phyloP scores from a whole-genome alignment of 805 yeast genomes.

The Suhomyces canberraensis region DNA sequence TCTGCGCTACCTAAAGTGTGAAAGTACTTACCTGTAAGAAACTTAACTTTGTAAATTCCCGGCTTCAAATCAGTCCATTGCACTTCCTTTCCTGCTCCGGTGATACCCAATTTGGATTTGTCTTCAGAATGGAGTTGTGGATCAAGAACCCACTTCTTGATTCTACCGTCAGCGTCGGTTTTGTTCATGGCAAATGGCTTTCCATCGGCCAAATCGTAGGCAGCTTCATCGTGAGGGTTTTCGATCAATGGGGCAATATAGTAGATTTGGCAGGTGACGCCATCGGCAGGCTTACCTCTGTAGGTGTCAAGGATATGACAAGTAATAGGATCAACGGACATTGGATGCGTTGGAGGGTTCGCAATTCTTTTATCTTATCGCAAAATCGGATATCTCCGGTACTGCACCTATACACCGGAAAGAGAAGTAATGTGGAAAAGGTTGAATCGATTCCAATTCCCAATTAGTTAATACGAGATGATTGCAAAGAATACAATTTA shows the following conservation, averaged over 20 bases:
- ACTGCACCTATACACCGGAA: neutral
- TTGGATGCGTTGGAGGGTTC: constrained; percentile 3
- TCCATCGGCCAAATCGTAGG: constrained; percentile 21
- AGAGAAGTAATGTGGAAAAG: too few relatives aligned
- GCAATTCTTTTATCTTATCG: too few relatives aligned
- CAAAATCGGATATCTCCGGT: neutral
- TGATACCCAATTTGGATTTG: constrained; percentile 28
- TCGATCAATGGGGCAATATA: constrained; percentile 26
- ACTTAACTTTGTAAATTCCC: constrained; percentile 74
- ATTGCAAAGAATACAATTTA: too few relatives aligned
- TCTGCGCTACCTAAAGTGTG: constrained; percentile 18
- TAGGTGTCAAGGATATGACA: constrained; percentile 90
- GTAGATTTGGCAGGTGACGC: constrained; percentile 67
- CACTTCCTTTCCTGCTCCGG: neutral
- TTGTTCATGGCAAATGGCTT: constrained; percentile 61
- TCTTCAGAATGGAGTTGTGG: constrained; percentile 23
- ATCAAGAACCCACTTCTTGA: constrained; percentile 59
- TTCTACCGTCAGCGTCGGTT: constrained; percentile 81
- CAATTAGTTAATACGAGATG: too few relatives aligned
- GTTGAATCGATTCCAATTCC: too few relatives aligned
- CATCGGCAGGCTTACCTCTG: constrained; percentile 74
- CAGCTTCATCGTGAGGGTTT: constrained; percentile 22
- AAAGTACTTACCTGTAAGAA: constrained; percentile 71
- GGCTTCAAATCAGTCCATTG: constrained; percentile 49
- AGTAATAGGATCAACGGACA: constrained; percentile 59